A percentile compares a stretch with the other conserved stretches of the same genome.
Evolutionary conservation across 257 asterid species (phyloP).

Genomic region (Paulownia fortunei): DNA sequence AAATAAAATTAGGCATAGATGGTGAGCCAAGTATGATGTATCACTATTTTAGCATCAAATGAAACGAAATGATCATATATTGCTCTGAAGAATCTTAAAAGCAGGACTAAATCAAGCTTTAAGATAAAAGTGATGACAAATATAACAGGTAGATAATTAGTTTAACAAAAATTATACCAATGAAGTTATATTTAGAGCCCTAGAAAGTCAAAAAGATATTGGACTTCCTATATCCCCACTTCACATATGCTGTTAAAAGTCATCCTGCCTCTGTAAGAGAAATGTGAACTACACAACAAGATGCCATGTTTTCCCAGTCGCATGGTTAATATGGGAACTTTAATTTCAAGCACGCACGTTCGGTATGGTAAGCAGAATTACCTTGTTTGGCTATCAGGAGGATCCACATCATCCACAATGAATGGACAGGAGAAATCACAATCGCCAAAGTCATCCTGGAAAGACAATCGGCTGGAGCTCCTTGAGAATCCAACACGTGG

Average conservation of each 20-base stretch:
- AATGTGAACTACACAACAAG: not conserved
- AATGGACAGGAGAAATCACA: slow-evolving; percentile 87
- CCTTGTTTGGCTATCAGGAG: slow-evolving; percentile 73
- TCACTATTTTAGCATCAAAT: slow-evolving; percentile 18
- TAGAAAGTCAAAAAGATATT: not conserved
- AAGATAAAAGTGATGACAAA: not conserved
- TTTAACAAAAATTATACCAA: not conserved
- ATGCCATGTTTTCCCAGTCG: slow-evolving; percentile 13
- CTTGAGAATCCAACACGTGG: slow-evolving; percentile 95
- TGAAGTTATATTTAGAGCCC: not conserved
- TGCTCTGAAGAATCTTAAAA: not conserved
- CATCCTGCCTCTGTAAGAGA: not conserved
- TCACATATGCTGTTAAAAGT: not conserved
- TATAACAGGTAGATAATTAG: not conserved
- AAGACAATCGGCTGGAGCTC: slow-evolving; percentile 94
- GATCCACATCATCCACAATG: slow-evolving; percentile 94
- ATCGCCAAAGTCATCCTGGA: slow-evolving; percentile 92
- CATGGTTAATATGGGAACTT: slow-evolving; percentile 18
- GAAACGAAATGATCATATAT: not conserved
- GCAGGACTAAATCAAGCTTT: slow-evolving; percentile 2
- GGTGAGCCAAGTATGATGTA: not conserved
- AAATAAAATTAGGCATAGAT: not conserved
- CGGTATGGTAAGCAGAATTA: slow-evolving; percentile 32
- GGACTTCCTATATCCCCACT: slow-evolving; percentile 3
- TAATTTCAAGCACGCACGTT: not conserved